A percentile compares a stretch with the other conserved stretches of the same genome.
These are phyloP conservation scores for Hibiscus tridactylites DNA, from an alignment of 345 rosid species.

Conservation along the genomic window DNA sequence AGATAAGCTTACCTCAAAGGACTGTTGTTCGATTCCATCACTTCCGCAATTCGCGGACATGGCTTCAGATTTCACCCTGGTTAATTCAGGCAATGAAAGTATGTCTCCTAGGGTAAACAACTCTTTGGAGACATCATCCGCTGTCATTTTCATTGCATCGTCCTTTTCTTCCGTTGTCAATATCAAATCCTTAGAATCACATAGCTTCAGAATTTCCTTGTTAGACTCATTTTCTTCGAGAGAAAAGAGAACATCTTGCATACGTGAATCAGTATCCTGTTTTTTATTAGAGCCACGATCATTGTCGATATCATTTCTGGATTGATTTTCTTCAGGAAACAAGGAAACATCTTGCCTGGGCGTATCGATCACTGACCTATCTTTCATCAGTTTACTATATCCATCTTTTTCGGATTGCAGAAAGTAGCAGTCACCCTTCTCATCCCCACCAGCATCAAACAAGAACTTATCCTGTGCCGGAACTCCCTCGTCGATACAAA, in stretches of 20 bases:
- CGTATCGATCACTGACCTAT: conserved; percentile 5
- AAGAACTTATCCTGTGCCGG: conserved; percentile 47
- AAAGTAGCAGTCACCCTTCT: conserved; percentile 13
- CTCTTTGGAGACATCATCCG: conserved; percentile 15
- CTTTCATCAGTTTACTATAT: conserved; percentile 7
- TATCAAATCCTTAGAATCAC: conserved; percentile 16
- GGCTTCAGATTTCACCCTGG: conserved; percentile 12
- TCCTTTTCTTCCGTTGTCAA: conserved; percentile 11
- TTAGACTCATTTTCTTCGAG: conserved; percentile 11
- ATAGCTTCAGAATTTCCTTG: conserved; percentile 9
- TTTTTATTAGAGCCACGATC: not conserved
- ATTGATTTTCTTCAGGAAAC: conserved; percentile 3
- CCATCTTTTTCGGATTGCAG: conserved; percentile 21
- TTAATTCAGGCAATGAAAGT: conserved; percentile 26
- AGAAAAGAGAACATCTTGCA: not conserved
- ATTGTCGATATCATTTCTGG: not conserved
- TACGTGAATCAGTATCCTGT: conserved; percentile 1
- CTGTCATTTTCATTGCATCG: conserved; percentile 3
- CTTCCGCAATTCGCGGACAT: conserved; percentile 8
- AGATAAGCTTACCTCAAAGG: conserved; percentile 30
- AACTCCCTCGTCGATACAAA: conserved; percentile 67
- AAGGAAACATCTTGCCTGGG: not conserved
- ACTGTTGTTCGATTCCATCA: conserved; percentile 20
- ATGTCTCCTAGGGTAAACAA: conserved; percentile 38
- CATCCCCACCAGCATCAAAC: conserved; percentile 30